Evolutionary conservation across 176 grass and related monocot genomes (phyloP), one percentile per base, ranked within the genome.

Genomic region (Cenchrus americanus): DNA sequence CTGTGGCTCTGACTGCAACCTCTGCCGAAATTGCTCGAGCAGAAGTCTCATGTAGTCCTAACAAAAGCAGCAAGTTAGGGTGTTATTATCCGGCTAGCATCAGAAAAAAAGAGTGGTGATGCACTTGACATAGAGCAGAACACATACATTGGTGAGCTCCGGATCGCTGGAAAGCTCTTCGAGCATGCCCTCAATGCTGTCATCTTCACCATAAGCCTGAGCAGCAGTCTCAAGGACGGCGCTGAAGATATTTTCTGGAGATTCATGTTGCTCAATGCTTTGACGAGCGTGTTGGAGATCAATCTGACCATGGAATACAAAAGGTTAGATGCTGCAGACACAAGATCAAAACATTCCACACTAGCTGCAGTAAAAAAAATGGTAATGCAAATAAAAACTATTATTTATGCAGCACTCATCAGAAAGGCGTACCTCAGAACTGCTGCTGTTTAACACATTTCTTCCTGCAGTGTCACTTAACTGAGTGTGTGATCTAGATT

Each of bases 101-200:
- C 62, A 32, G 15, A 58, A 59, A 43, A 0, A 66, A 26, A 58
- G 51, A 12, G 13, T 50, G 1, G 14, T 48, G 7, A 26, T 18
- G 14, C 14, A 19, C 19, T 19, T 13, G 26, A 3, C 40, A 3
- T 17, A 6, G 50, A 13, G 57, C 41, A 80, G 71, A 40, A 6
- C 58, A 34, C 90, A 26, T 98, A 98, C 96, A 81, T 90, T 78
- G 41, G 86, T 82, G 57, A 98, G 89, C 65, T 94, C 93, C 13
- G 69, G 44, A 60, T 98, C 82, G 23, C 50, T 51, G 75, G 81
- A 46, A 86, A 98, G 89, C 71, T 88, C 87, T 68, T 83, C 85
- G 48, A 95, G 71, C 62, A 94, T 88, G 37, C 78, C 74, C 15
- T 77, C 60, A 22, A 93, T 86, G 60, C 69, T 73, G 23, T 54